Evolutionary conservation across 1,284 basidiomycete species (phyloP).

Genomic region (Microstroma glucosiphilum): DNA sequence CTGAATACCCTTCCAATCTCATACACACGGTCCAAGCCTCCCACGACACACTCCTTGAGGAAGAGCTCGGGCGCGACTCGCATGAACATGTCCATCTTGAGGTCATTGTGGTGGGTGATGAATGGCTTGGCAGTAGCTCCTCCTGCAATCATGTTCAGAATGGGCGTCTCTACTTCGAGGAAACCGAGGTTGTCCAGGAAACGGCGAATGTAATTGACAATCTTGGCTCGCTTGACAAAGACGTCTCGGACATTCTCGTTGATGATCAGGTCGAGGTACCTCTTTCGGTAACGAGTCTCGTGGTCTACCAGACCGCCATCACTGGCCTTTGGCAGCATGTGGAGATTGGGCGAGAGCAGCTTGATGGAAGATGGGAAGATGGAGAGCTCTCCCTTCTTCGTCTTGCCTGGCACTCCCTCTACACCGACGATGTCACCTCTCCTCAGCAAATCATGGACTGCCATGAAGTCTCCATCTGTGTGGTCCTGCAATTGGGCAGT

Average conservation of each 20-base stretch:
- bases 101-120: slow-evolving; percentile 96
- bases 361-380: slow-evolving; percentile 75
- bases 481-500: slow-evolving; percentile 79
- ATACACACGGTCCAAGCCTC: slow-evolving; percentile 93
- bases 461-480: slow-evolving; percentile 59
- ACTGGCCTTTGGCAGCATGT: slow-evolving; percentile 66
- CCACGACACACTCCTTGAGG: slow-evolving; percentile 95
- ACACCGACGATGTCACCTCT: slow-evolving; percentile 96
- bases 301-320: slow-evolving; percentile 65
- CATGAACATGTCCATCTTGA: slow-evolving; percentile 94
- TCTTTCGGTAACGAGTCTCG: slow-evolving; percentile 95
- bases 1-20: slow-evolving; percentile 97
- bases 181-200: slow-evolving; percentile 80
- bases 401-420: slow-evolving; percentile 78
- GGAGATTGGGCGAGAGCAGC: slow-evolving; percentile 90
- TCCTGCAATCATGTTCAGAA: slow-evolving; percentile 94
- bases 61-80: slow-evolving; percentile 96
- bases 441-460: slow-evolving; percentile 77
- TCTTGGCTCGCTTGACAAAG: slow-evolving; percentile 71
- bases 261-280: slow-evolving; percentile 96
- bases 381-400: slow-evolving; percentile 92
- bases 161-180: slow-evolving; percentile 98
- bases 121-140: slow-evolving; percentile 98
- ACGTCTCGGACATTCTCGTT: slow-evolving; percentile 83
- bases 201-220: slow-evolving; percentile 62